Conservation (phyloP, 352 stramenopile species). For the Globisporangium splendens region DNA sequence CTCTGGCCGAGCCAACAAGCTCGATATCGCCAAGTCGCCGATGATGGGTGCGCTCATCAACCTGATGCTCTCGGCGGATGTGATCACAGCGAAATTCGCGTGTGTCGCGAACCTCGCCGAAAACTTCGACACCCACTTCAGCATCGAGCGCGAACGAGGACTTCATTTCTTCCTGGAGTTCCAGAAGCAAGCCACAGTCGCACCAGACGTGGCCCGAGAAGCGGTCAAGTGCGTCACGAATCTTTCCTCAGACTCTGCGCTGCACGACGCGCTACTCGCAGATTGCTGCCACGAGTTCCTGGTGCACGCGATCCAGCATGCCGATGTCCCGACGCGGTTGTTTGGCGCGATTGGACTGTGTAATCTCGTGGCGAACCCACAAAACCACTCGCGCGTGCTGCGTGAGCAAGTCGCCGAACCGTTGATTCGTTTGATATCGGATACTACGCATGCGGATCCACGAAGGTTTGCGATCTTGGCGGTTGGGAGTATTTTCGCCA, state of each 20-base stretch:
- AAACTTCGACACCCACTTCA: conserved; percentile 84
- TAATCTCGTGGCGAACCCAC: conserved; percentile 88
- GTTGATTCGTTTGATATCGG: conserved; percentile 51
- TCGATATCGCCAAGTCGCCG: conserved; percentile 84
- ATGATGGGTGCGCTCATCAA: conserved; percentile 78
- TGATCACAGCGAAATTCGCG: conserved; percentile 59
- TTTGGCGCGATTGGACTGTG: conserved; percentile 88
- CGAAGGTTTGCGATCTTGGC: conserved; percentile 81
- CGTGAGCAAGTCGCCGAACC: conserved; percentile 53
- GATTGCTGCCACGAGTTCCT: conserved; percentile 84
- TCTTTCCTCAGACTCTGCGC: conserved; percentile 72
- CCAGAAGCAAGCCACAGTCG: conserved; percentile 20
- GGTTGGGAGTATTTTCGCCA: conserved; percentile 80
- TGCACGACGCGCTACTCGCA: conserved; percentile 82
- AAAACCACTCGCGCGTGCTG: conserved; percentile 76
- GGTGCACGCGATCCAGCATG: conserved; percentile 52
- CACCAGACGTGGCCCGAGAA: conserved; percentile 43
- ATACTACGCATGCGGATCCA: conserved; percentile 38
- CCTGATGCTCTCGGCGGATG: conserved; percentile 83
- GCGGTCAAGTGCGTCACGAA: conserved; percentile 77
- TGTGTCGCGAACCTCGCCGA: conserved; percentile 93
- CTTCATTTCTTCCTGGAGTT: conserved; percentile 79
- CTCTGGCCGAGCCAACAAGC: conserved; percentile 94
- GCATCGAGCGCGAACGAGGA: conserved; percentile 72
- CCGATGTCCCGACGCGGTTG: conserved; percentile 65